Base-by-base conservation (phyloP, 345 rosid species). In the Isatis tinctoria region DNA sequence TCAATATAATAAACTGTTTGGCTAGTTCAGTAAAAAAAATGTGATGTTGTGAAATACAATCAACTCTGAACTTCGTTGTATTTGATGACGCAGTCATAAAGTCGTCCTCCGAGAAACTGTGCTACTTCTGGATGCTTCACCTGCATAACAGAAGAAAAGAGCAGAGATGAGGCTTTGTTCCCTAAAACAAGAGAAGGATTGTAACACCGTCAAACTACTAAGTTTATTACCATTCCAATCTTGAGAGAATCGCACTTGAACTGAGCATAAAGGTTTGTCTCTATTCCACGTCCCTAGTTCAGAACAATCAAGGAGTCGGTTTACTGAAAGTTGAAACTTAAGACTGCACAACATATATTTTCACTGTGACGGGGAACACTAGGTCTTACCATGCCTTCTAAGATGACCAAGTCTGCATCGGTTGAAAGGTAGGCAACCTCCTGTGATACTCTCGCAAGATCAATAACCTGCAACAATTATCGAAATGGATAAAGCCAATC, bases 71-170 rank as follows among this genome's bases (percentile, higher is more conserved):
- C 89, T 76, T 89, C 93, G 58, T 80, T 96, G 89, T 85, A 92
- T 81, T 89, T 96, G 85, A 96, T 84, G 74, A 96, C 98, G 11
- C 99, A 96, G 76, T 96, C 99, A 7, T 96, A 96, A 35, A 96
- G 96, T 78, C 96, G 80, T 36, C 99, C 99, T 68, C 98, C 99
- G 0, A 96, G 96, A 82, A 96, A 96, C 85, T 96, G 91, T 8
- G 98, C 98, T 73, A 96, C 99, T 80, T 96, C 99, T 8, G 82
- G 86, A 82, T 96, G 99, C 80, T 96, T 96, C 64, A 96, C 99
- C 99, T 96, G 84, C 73, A 56, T 73, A 41, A 61, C 18, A 28
- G 41, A 28, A 5, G 5, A 62, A 14, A 1, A 37, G 24, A 47
- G 41, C 4, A n/a, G 9, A 24, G 8, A 57, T 39, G 17, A 71